These are phyloP conservation scores for Nemania diffusa DNA, from an alignment of 2,329 filamentous ascomycete genomes.

Conservation along the genomic window DNA sequence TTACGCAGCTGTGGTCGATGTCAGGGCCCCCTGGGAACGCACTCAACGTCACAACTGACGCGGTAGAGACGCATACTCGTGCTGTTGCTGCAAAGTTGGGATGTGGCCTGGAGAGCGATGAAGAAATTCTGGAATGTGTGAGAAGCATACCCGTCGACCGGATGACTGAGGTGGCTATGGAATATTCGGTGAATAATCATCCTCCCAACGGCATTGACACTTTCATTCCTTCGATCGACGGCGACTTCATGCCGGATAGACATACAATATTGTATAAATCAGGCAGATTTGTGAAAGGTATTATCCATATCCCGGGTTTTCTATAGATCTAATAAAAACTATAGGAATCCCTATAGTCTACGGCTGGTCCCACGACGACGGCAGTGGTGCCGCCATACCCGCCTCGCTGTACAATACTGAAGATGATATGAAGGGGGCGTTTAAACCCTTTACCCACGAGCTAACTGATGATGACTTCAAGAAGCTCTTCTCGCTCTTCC, in stretches of 20 bases:
- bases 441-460: slow-evolving; percentile 38
- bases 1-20: slow-evolving; percentile 49
- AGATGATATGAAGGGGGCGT: slow-evolving; percentile 41
- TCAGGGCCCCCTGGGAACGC: slow-evolving; percentile 50
- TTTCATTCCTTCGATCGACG: slow-evolving; percentile 47
- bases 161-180: slow-evolving; percentile 42
- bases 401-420: slow-evolving; percentile 39
- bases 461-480: slow-evolving; percentile 43
- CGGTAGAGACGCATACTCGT: slow-evolving; percentile 44
- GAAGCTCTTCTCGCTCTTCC: slow-evolving; percentile 44
- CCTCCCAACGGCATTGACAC: slow-evolving; percentile 45
- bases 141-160: slow-evolving; percentile 40
- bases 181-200: slow-evolving; percentile 44
- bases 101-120: slow-evolving; percentile 33
- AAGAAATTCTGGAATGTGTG: slow-evolving; percentile 39
- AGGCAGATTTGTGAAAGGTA: slow-evolving; percentile 40
- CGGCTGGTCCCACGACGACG: slow-evolving; percentile 47
- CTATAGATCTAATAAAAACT: not conserved
- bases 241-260: slow-evolving; percentile 44
- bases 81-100: slow-evolving; percentile 40
- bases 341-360: slow-evolving; percentile 41
- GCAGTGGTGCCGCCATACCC: slow-evolving; percentile 41
- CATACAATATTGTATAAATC: slow-evolving; percentile 40
- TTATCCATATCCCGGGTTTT: not conserved
- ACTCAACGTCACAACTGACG: slow-evolving; percentile 47